phyloP scores from a whole-genome alignment of 2,329 filamentous ascomycete genomes.

The Venturia oleaginea region DNA sequence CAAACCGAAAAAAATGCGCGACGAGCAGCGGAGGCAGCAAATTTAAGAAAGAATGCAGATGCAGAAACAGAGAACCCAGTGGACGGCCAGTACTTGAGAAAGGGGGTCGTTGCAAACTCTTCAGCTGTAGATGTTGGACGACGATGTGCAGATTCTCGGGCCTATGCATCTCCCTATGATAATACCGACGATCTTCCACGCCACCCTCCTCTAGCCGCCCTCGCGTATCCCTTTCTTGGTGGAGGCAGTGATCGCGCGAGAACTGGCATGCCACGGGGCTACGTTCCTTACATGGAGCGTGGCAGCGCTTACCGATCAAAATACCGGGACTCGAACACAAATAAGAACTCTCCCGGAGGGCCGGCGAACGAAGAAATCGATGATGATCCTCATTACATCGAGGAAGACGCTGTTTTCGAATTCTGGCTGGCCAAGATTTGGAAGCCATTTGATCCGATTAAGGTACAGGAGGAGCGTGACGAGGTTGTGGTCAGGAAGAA shows the following conservation, averaged over 20 bases:
- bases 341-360: neutral
- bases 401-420: neutral
- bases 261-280: neutral
- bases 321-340: neutral
- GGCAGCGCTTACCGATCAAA: neutral
- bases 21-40: neutral
- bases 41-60: neutral
- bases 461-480: neutral
- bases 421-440: constrained; percentile 1
- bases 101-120: neutral
- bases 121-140: neutral
- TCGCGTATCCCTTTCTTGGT: neutral
- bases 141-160: neutral
- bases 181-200: neutral
- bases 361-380: neutral
- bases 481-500: neutral
- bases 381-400: neutral
- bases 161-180: neutral
- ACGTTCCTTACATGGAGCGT: neutral
- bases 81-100: neutral
- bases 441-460: neutral
- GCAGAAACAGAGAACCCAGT: neutral
- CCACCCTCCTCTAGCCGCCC: neutral
- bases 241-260: neutral
- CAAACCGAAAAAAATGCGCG: neutral